phyloP scores from a whole-genome alignment of 768 basidiomycete genomes.

The Leucogyrophana mollusca region DNA sequence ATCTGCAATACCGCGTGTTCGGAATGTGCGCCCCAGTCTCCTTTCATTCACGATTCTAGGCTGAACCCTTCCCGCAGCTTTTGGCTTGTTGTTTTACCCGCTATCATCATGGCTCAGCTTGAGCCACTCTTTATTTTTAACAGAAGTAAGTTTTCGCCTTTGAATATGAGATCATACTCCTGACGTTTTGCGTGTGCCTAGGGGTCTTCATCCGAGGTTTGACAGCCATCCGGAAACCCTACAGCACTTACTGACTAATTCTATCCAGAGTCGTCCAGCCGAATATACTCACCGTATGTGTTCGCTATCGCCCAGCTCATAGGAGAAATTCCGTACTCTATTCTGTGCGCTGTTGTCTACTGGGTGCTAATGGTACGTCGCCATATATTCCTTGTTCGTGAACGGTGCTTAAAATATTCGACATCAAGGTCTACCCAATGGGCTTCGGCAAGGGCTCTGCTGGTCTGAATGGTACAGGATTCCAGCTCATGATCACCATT shows the following conservation, averaged over 20 bases:
- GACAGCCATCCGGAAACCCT: neutral
- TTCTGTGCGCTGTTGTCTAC: conserved; percentile 70
- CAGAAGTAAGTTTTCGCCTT: conserved; percentile 40
- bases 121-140: conserved; percentile 83
- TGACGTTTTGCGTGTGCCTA: conserved; percentile 11
- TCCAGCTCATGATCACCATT: conserved; percentile 67
- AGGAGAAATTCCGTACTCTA: conserved; percentile 77
- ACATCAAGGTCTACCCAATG: conserved; percentile 54
- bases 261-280: conserved; percentile 72
- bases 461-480: conserved; percentile 63
- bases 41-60: neutral
- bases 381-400: no score
- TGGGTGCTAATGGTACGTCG: conserved; percentile 66
- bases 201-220: conserved; percentile 36
- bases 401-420: neutral
- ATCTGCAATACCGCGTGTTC: conserved; percentile 80
- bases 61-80: conserved; percentile 38
- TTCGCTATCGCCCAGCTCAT: conserved; percentile 82
- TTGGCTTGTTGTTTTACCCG: conserved; percentile 66
- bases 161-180: neutral
- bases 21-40: conserved; percentile 50
- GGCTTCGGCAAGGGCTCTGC: conserved; percentile 63
- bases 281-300: conserved; percentile 83
- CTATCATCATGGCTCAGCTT: conserved; percentile 67
- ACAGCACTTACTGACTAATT: neutral